Conservation (phyloP, 495 filamentous ascomycete species). For the Trichoderma asperelloides region DNA sequence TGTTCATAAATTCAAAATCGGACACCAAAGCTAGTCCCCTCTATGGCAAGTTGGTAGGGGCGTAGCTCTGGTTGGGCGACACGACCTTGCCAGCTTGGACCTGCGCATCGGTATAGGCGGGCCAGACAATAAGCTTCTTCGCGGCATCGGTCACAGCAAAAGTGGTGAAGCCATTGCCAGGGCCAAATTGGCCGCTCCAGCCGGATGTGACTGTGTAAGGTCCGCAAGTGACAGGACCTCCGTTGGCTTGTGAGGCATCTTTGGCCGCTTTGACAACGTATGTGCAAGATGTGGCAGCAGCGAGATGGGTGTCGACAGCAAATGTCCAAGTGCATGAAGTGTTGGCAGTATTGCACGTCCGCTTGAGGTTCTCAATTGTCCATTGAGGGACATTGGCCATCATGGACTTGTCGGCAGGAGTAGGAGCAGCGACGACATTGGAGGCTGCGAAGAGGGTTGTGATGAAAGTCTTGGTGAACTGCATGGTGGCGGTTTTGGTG, state of each 20-base stretch:
- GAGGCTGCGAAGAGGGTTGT: conserved; percentile 29
- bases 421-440: conserved; percentile 30
- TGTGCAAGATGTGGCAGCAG: conserved; percentile 22
- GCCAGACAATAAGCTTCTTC: conserved; percentile 36
- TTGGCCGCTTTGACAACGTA: conserved; percentile 32
- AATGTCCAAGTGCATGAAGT: conserved; percentile 41
- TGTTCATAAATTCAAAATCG: not conserved
- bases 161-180: conserved; percentile 45
- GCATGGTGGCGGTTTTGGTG: conserved; percentile 31
- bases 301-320: conserved; percentile 30
- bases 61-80: conserved; percentile 45
- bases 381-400: conserved; percentile 37
- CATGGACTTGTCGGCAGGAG: conserved; percentile 19
- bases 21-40: not conserved
- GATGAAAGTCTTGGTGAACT: conserved; percentile 32
- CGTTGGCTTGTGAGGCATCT: conserved; percentile 25
- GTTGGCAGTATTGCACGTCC: conserved; percentile 38
- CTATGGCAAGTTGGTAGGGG: conserved; percentile 10
- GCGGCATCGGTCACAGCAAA: conserved; percentile 37
- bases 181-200: conserved; percentile 50
- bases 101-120: conserved; percentile 40
- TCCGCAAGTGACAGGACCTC: conserved; percentile 33
- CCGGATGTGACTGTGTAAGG: conserved; percentile 41
- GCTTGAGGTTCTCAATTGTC: conserved; percentile 40
- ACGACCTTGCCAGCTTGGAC: conserved; percentile 37